phyloP scores from a whole-genome alignment of 2,329 filamentous ascomycete species.

The Tolypocladium inflatum region DNA sequence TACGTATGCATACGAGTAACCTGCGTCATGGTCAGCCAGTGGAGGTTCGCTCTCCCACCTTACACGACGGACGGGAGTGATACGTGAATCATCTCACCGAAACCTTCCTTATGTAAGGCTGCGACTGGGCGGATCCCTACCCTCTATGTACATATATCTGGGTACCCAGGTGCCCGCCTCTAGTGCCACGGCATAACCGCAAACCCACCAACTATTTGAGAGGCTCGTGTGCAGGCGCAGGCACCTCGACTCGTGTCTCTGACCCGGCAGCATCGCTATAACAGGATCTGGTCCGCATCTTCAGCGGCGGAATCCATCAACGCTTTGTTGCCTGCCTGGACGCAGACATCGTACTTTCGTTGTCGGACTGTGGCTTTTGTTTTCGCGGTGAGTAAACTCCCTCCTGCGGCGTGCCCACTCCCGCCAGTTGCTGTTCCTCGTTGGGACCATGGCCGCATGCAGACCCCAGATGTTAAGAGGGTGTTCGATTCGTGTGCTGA shows the following conservation, averaged over 20 bases:
- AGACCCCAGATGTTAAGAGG: not conserved
- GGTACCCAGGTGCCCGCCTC: not conserved
- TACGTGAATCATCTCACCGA: not conserved
- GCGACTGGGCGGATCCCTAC: not conserved
- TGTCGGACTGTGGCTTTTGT: slow-evolving; percentile 14
- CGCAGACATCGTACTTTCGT: slow-evolving; percentile 25
- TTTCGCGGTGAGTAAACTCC: not conserved
- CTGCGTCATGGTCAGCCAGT: not conserved
- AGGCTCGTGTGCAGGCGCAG: not conserved
- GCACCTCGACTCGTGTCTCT: slow-evolving; percentile 1
- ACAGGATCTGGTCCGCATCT: slow-evolving; percentile 17
- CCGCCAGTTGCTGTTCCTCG: not conserved
- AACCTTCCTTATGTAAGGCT: not conserved
- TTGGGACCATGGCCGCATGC: not conserved
- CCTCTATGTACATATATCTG: not conserved
- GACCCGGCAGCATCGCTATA: not conserved
- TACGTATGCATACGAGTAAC: not conserved
- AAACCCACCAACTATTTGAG: not conserved
- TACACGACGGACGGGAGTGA: not conserved
- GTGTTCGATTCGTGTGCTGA: not conserved
- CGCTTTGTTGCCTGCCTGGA: slow-evolving; percentile 26
- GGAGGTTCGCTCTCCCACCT: not conserved
- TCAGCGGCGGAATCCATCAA: slow-evolving; percentile 17
- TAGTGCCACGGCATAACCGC: slow-evolving; percentile 1
- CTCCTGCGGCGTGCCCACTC: not conserved